These are phyloP conservation scores for Leersia perrieri DNA, from an alignment of 176 grass and related monocot species.

Conservation along the genomic window DNA sequence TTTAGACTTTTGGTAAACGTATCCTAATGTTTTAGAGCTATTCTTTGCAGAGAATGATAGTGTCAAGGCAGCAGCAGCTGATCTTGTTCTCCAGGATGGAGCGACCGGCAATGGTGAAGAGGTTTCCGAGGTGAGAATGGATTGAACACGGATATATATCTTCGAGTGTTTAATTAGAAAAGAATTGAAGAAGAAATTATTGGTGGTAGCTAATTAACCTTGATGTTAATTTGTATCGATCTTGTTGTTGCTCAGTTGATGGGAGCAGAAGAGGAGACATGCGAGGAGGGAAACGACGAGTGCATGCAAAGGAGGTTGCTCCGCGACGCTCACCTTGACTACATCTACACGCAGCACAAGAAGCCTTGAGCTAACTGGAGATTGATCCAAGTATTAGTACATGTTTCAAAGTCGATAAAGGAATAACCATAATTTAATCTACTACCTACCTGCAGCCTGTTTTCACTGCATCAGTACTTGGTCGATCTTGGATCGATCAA, in stretches of 20 bases:
- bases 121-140: conserved; percentile 5
- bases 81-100: not conserved
- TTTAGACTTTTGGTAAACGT: too few relatives aligned
- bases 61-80: not conserved
- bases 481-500: not conserved
- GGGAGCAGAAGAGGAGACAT: conserved; percentile 2
- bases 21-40: not conserved
- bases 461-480: not conserved
- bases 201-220: not conserved
- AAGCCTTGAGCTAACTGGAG: conserved; percentile 6
- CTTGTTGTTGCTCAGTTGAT: conserved; percentile 1
- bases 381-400: not conserved
- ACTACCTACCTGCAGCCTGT: not conserved
- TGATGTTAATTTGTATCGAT: too few relatives aligned
- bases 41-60: not conserved
- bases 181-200: not conserved
- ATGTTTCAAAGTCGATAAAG: not conserved
- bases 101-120: not conserved
- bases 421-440: not conserved
- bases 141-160: not conserved
- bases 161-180: not conserved
- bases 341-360: conserved; percentile 64
- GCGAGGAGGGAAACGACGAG: conserved; percentile 21
- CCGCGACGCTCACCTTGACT: conserved; percentile 46
- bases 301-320: conserved; percentile 45